Base-by-base conservation (phyloP, 768 basidiomycete species). In the Lactarius pseudohatsudake region DNA sequence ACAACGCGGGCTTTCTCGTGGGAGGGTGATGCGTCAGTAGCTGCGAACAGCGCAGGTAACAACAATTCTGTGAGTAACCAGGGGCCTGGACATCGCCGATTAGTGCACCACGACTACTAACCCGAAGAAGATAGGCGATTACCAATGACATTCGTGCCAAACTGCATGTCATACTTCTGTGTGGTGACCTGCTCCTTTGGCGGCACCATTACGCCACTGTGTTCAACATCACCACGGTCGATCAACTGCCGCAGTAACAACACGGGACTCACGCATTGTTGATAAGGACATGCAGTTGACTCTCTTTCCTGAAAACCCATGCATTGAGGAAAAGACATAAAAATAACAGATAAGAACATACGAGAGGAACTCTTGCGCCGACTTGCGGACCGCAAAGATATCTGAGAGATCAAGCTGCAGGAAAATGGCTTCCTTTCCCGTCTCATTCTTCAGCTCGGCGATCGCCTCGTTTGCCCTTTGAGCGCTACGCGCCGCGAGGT, bases 141-240 rank as follows among this genome's bases (percentile, higher is more conserved):
- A 80, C 84, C 84, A 8, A 86, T 68, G 34, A 84, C 82, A 67
- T 86, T 86, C 2, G 81, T 83, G 15, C 83, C 85, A 62, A 85
- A 87, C 60, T 83, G 81, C 26, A 83, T 71, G 69, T 86, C 86
- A 63, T 82, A 85, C 5, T 83, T 84, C 26, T 83, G 79, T 18
- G 67, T 74, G 0, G 83, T 86, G 34, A 80, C 59, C 32, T 72
- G 69, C 20, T 80, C 79, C 0, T 78, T 64, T 0, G 81, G 80
- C 3, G 77, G 71, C 1, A 64, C 61, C 81, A 85, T 85, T 18
- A 85, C 77, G 0, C 84, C 86, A 2, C 84, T 86, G 16, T 22
- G 54, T 30, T 26, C 22, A 43, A 26, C 15, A 22, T n/a, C 16
- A 40, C 7, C 38, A 3, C 50, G 26, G 13, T 16, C 50, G 2